Evolutionary conservation across 2,329 filamentous ascomycete genomes (phyloP).

Genomic region (Amylocarpus encephaloides): DNA sequence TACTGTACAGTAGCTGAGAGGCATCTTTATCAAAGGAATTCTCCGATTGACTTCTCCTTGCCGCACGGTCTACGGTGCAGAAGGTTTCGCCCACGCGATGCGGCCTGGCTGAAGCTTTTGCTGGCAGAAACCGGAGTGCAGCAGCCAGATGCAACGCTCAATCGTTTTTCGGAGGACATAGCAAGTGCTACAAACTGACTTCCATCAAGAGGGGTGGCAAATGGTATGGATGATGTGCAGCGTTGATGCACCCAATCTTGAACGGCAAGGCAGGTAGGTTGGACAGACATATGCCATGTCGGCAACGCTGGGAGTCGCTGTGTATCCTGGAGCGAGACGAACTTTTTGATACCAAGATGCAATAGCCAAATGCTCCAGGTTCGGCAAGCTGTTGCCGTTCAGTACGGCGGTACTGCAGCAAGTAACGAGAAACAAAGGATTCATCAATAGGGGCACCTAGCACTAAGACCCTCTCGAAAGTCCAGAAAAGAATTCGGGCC

Average conservation of each 20-base stretch:
- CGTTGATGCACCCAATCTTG: conserved; percentile 16
- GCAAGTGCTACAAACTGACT: background rate
- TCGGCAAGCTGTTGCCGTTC: background rate
- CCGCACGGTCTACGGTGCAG: conserved; percentile 17
- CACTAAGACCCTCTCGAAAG: too few relatives aligned
- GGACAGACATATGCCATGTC: conserved; percentile 6
- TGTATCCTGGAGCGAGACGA: background rate
- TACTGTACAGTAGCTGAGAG: conserved; percentile 6
- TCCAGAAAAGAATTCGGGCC: too few relatives aligned
- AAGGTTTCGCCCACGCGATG: conserved; percentile 15
- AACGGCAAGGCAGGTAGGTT: conserved; percentile 13
- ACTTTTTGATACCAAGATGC: background rate
- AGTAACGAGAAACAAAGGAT: background rate
- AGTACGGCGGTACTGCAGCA: too few relatives aligned
- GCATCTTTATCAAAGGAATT: conserved; percentile 17
- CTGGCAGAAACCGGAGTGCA: conserved; percentile 25
- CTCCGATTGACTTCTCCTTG: conserved; percentile 25
- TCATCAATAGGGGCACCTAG: too few relatives aligned
- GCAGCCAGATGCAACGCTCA: conserved; percentile 6
- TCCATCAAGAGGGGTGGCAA: conserved; percentile 7
- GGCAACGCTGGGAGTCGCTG: background rate
- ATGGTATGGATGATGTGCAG: conserved; percentile 12
- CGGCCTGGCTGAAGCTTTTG: conserved; percentile 19
- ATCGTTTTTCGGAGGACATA: too few relatives aligned
- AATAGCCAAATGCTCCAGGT: background rate